Evolutionary conservation across 2,329 filamentous ascomycete species (phyloP), one percentile per base, ranked within the genome.

Genomic region (Ramularia collo-cygni): DNA sequence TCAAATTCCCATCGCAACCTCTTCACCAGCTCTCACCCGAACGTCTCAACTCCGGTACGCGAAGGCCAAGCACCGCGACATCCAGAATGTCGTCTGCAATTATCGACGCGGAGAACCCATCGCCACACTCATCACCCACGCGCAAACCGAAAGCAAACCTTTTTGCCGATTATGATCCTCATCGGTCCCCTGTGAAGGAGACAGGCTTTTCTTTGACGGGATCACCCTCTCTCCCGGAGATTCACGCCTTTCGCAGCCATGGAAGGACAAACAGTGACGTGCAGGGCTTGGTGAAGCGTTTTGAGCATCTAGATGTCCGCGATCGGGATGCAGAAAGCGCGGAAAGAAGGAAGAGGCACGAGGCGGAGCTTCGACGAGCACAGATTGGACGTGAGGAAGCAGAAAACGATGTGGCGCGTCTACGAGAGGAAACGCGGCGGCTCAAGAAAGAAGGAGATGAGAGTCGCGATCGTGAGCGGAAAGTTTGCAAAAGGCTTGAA

Each of bases 401-500:
- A 9, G 83, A 86, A 64, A 67, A 65, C n/a, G 81, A 86, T 54
- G 71, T 79, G 65, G 72, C 75, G 46, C 71, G 72, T 29, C 73
- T 77, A 53, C 72, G 73, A 44, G 79, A 85, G 7, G 82, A 86
- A 56, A 64, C 65, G 14, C 67, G 71, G 42, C 55, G 62, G 29
- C 58, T 85, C 44, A 70, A 71, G 42, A 74, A 69, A 45, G 73
- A 81, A 38, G 48, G 79, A 10, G 79, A 84, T 4, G 81, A 86
- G 46, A 74, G 77, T 8, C 75, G 71, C 41, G 77, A 82, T 40
- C 67, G 81, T 27, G 81, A 86, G 61, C 68, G 77, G 49, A 77
- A 72, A 50, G 77, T 83, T 0, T 74, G 76, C 15, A 81, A 84
- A 63, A 70, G 81, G 45, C 59, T 85, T 13, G 82, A 85, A 55